phyloP scores from a whole-genome alignment of 352 stramenopile genomes.

The Pythium vanterpoolii region DNA sequence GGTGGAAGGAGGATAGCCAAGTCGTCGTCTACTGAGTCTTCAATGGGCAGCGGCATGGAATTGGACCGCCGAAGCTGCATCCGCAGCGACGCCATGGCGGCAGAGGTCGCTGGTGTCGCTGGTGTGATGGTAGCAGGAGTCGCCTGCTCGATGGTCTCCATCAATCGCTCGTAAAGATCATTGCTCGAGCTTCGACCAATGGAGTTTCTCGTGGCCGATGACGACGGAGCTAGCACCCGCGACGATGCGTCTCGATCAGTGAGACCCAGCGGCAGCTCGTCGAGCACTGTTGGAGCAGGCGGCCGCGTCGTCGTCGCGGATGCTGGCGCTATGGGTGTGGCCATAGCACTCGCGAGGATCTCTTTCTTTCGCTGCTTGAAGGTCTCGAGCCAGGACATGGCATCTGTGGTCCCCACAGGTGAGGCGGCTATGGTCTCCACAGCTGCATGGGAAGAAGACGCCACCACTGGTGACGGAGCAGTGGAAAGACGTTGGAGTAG shows the following conservation, averaged over 20 bases:
- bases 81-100: not conserved
- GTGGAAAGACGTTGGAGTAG: slow-evolving; percentile 30
- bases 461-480: not conserved
- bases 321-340: not conserved
- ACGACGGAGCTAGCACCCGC: not conserved
- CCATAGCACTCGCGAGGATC: slow-evolving; percentile 37
- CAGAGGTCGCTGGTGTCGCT: not conserved
- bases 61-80: slow-evolving; percentile 13
- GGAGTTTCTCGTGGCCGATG: slow-evolving; percentile 1
- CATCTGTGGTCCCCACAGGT: slow-evolving; percentile 31
- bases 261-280: slow-evolving; percentile 7
- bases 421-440: not conserved
- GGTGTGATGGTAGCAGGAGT: not conserved
- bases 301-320: not conserved
- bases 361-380: slow-evolving; percentile 67
- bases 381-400: slow-evolving; percentile 56
- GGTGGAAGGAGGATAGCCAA: not conserved
- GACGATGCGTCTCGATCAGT: not conserved
- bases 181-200: slow-evolving; percentile 4
- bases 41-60: slow-evolving; percentile 20
- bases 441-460: too few relatives aligned
- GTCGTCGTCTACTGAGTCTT: slow-evolving; percentile 15
- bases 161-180: slow-evolving; percentile 25
- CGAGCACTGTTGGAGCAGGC: not conserved
- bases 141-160: slow-evolving; percentile 21